phyloP scores from a whole-genome alignment of 305 asterid genomes.

The Petunia hybrid region DNA sequence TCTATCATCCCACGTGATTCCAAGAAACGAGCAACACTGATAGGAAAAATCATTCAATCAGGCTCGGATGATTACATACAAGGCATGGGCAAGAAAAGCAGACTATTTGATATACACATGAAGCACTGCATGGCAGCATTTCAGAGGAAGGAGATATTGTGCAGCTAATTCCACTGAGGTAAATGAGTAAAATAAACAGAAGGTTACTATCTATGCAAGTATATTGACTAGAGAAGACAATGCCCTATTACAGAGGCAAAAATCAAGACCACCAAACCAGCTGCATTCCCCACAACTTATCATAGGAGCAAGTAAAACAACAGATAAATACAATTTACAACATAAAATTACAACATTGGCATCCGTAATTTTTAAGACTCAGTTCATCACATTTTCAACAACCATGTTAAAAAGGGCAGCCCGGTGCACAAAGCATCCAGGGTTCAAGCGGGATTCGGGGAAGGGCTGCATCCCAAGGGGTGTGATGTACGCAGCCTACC shows the following conservation, averaged over 20 bases:
- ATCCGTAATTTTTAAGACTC: conserved; percentile 3
- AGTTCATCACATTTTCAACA: neutral
- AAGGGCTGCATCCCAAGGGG: too few species aligned
- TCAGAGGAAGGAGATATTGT: neutral
- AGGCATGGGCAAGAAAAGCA: neutral
- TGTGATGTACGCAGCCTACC: too few species aligned
- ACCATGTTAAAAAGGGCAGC: too few species aligned
- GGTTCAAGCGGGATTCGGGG: too few species aligned
- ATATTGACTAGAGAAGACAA: neutral
- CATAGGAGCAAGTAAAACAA: conserved; percentile 11
- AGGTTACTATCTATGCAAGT: neutral
- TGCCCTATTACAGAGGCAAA: neutral
- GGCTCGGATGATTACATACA: neutral
- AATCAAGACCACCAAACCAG: conserved; percentile 6
- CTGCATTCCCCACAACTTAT: conserved; percentile 12
- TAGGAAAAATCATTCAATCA: conserved; percentile 27
- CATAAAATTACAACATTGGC: conserved; percentile 18
- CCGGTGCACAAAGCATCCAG: too few species aligned
- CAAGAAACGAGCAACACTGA: conserved; percentile 87
- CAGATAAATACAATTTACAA: neutral
- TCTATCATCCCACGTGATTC: conserved; percentile 97
- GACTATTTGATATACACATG: neutral
- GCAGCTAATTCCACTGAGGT: neutral
- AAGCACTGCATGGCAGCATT: neutral
- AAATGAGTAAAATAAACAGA: neutral